phyloP scores from a whole-genome alignment of 1,139 yeast genomes.

The Meyerozyma athensensis region DNA sequence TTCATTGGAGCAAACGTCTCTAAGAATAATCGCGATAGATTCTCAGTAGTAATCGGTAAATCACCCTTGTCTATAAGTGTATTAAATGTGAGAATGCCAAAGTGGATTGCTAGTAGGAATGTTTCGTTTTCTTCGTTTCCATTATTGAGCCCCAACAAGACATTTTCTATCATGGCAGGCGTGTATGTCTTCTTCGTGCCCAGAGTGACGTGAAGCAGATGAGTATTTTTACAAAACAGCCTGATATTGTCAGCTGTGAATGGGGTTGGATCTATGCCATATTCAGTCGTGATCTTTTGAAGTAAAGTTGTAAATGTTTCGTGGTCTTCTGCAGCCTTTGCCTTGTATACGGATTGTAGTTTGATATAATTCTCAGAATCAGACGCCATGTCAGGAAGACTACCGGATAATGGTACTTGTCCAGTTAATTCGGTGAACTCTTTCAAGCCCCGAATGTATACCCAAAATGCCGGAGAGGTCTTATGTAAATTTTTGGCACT shows the following conservation, averaged over 20 bases:
- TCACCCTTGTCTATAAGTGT: slow-evolving; percentile 16
- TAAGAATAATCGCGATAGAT: slow-evolving; percentile 12
- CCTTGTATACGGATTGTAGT: slow-evolving; percentile 54
- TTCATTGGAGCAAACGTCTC: neutral
- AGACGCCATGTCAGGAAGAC: slow-evolving; percentile 86
- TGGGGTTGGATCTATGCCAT: slow-evolving; percentile 21
- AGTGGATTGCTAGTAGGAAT: slow-evolving; percentile 29
- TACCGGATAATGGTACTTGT: slow-evolving; percentile 66
- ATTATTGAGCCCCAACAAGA: slow-evolving; percentile 13
- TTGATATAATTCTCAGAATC: slow-evolving; percentile 58
- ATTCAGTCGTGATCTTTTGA: slow-evolving; percentile 16
- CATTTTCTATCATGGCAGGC: slow-evolving; percentile 12
- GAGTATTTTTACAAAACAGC: slow-evolving; percentile 58
- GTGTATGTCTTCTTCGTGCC: slow-evolving; percentile 26
- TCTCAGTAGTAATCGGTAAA: slow-evolving; percentile 19
- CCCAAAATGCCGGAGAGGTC: slow-evolving; percentile 51
- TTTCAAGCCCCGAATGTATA: slow-evolving; percentile 51
- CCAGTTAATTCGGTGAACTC: slow-evolving; percentile 40
- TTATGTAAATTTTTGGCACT: slow-evolving; percentile 14
- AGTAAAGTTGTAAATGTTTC: slow-evolving; percentile 32
- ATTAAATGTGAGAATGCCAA: slow-evolving; percentile 31
- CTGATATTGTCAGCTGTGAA: slow-evolving; percentile 36
- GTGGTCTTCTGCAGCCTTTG: slow-evolving; percentile 53
- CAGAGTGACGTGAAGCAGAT: slow-evolving; percentile 30
- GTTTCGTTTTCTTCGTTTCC: slow-evolving; percentile 18